Evolutionary conservation across 1,284 basidiomycete genomes (phyloP).

Genomic region (Pseudozyma thailandica): DNA sequence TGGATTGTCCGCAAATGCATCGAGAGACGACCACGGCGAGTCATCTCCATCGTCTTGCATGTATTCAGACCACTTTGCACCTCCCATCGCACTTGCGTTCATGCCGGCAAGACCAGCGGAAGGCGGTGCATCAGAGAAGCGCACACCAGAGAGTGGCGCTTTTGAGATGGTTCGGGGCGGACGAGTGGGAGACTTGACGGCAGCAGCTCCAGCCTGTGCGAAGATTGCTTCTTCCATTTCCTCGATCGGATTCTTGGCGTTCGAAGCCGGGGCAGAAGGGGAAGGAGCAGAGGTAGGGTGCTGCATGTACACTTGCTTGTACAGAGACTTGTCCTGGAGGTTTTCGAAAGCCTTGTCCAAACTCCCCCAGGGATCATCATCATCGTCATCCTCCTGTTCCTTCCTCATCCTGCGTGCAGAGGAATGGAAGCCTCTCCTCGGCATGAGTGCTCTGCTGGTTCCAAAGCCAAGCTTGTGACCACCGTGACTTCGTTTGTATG

Average conservation of each 20-base stretch:
- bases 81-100: background rate
- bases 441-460: background rate
- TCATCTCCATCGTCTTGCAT: constrained; percentile 51
- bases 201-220: constrained; percentile 44
- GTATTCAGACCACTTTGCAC: constrained; percentile 49
- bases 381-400: constrained; percentile 28
- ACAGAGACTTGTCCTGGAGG: constrained; percentile 35
- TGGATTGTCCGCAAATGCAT: constrained; percentile 54
- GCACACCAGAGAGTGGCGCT: constrained; percentile 15
- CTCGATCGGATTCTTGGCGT: constrained; percentile 19
- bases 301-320: constrained; percentile 34
- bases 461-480: background rate
- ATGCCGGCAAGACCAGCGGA: background rate
- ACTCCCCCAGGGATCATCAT: constrained; percentile 53
- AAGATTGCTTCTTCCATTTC: constrained; percentile 54
- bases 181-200: constrained; percentile 7
- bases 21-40: constrained; percentile 56
- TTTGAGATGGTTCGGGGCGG: background rate
- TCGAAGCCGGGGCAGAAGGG: background rate
- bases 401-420: constrained; percentile 8
- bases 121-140: constrained; percentile 29
- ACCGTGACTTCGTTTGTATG: background rate
- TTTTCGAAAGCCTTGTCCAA: constrained; percentile 50
- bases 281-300: constrained; percentile 3
- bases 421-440: constrained; percentile 18